These are phyloP conservation scores for Scortechinia acanthostroma DNA, from an alignment of 2,329 filamentous ascomycete genomes.

Conservation along the genomic window DNA sequence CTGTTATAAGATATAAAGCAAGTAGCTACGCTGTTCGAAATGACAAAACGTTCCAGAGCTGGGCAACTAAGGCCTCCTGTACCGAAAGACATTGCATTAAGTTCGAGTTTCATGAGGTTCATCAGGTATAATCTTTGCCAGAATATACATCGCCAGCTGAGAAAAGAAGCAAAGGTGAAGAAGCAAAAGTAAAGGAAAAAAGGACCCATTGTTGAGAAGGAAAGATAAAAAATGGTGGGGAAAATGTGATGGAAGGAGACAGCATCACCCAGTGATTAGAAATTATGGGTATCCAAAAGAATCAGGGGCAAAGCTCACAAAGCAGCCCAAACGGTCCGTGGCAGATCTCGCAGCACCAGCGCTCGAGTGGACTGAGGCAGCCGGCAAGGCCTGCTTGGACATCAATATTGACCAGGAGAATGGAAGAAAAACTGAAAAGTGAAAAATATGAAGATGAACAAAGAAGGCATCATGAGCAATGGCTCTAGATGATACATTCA, in stretches of 20 bases:
- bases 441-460: not conserved
- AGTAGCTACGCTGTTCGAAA: no score
- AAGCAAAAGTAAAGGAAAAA: not conserved
- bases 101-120: not conserved
- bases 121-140: not conserved
- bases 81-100: not conserved
- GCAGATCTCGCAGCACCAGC: not conserved
- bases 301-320: not conserved
- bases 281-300: not conserved
- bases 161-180: not conserved
- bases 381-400: not conserved
- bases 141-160: not conserved
- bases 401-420: not conserved
- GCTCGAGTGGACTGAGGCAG: not conserved
- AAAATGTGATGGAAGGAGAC: not conserved
- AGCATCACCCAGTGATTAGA: not conserved
- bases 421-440: no score
- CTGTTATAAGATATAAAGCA: no score
- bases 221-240: not conserved
- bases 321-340: no score
- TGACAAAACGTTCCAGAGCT: no score
- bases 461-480: no score
- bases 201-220: not conserved
- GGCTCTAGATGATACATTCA: no score
- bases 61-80: no score